Evolutionary conservation across 2,329 filamentous ascomycete species (phyloP).

Genomic region (Claviceps citrina): DNA sequence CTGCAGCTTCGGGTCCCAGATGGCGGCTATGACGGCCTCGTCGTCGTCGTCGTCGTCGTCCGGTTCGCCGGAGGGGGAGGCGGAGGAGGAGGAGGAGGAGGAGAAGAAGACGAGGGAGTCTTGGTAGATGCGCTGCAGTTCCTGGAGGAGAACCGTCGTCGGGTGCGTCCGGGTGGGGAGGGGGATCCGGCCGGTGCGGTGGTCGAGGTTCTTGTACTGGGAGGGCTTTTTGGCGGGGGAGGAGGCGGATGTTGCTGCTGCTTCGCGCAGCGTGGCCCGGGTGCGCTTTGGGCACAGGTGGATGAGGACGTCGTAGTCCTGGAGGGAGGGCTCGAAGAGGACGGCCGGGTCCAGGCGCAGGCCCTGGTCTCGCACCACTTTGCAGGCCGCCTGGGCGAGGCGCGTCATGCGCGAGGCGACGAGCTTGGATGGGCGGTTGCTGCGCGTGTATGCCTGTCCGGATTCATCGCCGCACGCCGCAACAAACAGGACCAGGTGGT

Average conservation of each 20-base stretch:
- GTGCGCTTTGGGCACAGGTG: slow-evolving; percentile 45
- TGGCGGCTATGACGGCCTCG: slow-evolving; percentile 36
- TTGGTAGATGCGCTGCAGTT: slow-evolving; percentile 52
- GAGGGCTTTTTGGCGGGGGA: slow-evolving; percentile 24
- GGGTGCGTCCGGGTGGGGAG: slow-evolving; percentile 44
- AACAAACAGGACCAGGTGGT: slow-evolving; percentile 64
- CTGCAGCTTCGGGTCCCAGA: slow-evolving; percentile 42
- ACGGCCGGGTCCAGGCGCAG: slow-evolving; percentile 30
- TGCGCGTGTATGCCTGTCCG: slow-evolving; percentile 65
- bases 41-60: no score
- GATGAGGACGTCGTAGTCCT: slow-evolving; percentile 78
- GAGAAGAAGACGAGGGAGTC: slow-evolving; percentile 67
- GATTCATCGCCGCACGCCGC: slow-evolving; percentile 65
- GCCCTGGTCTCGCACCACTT: slow-evolving; percentile 39
- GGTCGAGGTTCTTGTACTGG: slow-evolving; percentile 72
- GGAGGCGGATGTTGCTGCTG: slow-evolving; percentile 16
- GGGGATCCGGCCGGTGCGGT: slow-evolving; percentile 30
- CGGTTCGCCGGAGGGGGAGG: slow-evolving; percentile 45
- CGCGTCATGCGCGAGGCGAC: slow-evolving; percentile 70
- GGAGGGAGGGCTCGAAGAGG: slow-evolving; percentile 58
- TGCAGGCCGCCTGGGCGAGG: slow-evolving; percentile 61
- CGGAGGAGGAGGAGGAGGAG: slow-evolving; percentile 59
- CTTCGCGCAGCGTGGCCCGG: slow-evolving; percentile 25
- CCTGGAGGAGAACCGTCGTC: slow-evolving; percentile 45
- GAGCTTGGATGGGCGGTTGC: slow-evolving; percentile 57